These are phyloP conservation scores for Theileria orientalis DNA, from an alignment of 169 alveolate genomes.

Conservation along the genomic window DNA sequence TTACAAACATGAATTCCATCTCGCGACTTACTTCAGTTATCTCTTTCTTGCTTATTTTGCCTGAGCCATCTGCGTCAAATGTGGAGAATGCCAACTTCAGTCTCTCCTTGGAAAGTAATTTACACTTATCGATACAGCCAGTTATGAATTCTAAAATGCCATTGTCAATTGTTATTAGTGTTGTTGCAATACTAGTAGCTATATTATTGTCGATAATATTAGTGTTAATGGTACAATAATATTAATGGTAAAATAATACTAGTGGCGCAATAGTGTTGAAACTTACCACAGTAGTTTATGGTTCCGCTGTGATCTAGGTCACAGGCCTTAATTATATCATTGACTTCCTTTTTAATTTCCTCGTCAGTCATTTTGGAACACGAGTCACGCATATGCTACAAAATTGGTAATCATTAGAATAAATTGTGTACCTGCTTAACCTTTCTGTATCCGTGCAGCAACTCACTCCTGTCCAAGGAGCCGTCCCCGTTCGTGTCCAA, in stretches of 20 bases:
- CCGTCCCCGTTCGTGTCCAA: conserved; percentile 90
- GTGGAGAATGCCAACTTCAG: conserved; percentile 75
- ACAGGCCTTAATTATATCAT: conserved; percentile 85
- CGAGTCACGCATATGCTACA: conserved; percentile 59
- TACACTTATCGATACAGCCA: conserved; percentile 80
- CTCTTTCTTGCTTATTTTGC: conserved; percentile 75
- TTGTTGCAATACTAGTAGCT: background rate
- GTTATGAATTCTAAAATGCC: conserved; percentile 82
- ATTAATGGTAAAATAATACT: background rate
- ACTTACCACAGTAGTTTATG: conserved; percentile 87
- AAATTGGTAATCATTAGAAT: conserved; percentile 29
- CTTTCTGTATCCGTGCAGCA: conserved; percentile 77
- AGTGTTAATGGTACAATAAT: background rate
- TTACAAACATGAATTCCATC: background rate
- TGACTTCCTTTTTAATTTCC: conserved; percentile 89
- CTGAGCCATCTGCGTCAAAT: conserved; percentile 80
- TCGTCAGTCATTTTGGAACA: conserved; percentile 38
- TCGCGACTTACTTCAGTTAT: conserved; percentile 44
- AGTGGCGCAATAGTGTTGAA: too few relatives aligned
- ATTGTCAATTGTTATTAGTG: too few relatives aligned
- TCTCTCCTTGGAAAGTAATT: conserved; percentile 75
- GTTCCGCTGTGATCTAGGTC: conserved; percentile 94
- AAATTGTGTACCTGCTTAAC: conserved; percentile 58
- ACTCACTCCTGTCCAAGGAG: conserved; percentile 78
- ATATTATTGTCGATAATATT: background rate